Evolutionary conservation across 2,329 filamentous ascomycete genomes (phyloP).

Genomic region (Grosmannia serpens): DNA sequence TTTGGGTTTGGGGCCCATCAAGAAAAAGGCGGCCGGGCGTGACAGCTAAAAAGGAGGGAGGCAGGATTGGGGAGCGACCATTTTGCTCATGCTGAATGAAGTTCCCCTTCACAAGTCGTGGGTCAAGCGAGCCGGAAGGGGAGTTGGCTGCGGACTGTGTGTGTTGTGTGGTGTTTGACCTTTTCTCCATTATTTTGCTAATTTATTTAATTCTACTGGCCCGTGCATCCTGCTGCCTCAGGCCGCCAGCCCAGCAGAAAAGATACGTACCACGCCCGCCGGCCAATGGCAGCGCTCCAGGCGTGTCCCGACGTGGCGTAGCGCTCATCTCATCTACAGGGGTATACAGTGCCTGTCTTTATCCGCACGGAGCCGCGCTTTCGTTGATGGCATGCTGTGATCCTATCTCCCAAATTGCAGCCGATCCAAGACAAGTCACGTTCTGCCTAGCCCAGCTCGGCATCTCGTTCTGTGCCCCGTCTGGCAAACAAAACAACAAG

Average conservation of each 20-base stretch:
- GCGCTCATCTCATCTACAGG: background rate
- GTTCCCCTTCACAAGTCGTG: constrained; percentile 10
- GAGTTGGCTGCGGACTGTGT: constrained; percentile 4
- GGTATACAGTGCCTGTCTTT: constrained; percentile 1
- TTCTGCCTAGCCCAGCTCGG: background rate
- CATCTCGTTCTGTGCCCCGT: background rate
- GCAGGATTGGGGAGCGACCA: constrained; percentile 6
- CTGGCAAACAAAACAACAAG: background rate
- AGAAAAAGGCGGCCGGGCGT: constrained; percentile 10
- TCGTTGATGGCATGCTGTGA: background rate
- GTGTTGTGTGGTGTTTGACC: background rate
- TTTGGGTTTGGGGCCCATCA: constrained; percentile 15
- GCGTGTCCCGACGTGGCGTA: background rate
- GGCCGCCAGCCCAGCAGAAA: background rate
- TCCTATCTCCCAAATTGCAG: constrained; percentile 1
- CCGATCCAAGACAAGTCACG: background rate
- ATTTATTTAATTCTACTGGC: background rate
- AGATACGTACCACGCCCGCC: constrained; percentile 1
- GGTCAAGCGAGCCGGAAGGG: constrained; percentile 11
- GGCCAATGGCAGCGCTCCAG: background rate
- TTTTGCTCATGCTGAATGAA: constrained; percentile 9
- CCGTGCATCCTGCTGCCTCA: background rate
- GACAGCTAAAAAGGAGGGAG: constrained; percentile 13
- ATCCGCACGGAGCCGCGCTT: background rate
- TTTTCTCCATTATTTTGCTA: background rate